Evolutionary conservation across 2,329 filamentous ascomycete species (phyloP).

Genomic region (Monosporascus sp.): DNA sequence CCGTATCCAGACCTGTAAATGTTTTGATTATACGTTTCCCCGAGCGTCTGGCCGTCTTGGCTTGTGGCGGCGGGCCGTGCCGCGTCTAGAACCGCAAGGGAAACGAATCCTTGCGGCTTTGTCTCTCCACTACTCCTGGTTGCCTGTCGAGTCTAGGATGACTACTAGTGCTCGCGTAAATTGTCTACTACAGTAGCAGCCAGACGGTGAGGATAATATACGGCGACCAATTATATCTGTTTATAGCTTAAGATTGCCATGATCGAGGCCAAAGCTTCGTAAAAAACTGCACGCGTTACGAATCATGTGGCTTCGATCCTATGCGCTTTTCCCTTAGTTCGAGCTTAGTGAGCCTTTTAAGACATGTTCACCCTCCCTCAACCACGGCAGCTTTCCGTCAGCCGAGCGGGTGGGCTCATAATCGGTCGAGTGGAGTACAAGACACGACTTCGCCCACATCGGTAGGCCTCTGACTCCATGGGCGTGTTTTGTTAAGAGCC

Average conservation of each 20-base stretch:
- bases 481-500: constrained; percentile 27
- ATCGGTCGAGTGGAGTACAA: constrained; percentile 8
- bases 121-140: not conserved
- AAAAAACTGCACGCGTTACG: constrained; percentile 16
- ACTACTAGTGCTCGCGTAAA: too few species aligned
- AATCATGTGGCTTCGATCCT: constrained; percentile 25
- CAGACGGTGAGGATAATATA: too few species aligned
- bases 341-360: constrained; percentile 8
- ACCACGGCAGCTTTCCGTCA: not conserved
- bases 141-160: not conserved
- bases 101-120: not conserved
- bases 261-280: constrained; percentile 9
- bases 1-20: not conserved
- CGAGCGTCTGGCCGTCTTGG: not conserved
- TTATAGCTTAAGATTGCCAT: not conserved
- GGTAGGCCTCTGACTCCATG: constrained; percentile 8
- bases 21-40: not conserved
- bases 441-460: constrained; percentile 3
- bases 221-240: constrained; percentile 8
- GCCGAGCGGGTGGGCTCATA: constrained; percentile 1
- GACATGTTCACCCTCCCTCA: constrained; percentile 3
- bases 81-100: not conserved
- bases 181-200: too few species aligned
- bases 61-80: not conserved
- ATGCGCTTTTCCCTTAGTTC: constrained; percentile 21